Conservation (phyloP, 2,329 filamentous ascomycete genomes). For the Alternaria sp. region DNA sequence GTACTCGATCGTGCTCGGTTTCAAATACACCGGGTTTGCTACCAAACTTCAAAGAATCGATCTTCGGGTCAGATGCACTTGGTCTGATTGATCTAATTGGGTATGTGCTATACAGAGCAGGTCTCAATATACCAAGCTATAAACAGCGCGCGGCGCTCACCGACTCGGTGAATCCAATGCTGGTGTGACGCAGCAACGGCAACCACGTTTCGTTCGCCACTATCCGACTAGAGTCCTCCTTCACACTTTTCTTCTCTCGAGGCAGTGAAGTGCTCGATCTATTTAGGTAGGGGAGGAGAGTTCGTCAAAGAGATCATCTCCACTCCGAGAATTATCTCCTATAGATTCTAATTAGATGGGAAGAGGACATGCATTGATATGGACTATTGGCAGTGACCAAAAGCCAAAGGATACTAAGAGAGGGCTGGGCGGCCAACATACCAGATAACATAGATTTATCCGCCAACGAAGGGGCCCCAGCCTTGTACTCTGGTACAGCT, state of each 20-base stretch:
- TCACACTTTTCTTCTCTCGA: not conserved
- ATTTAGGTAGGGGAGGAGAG: not conserved
- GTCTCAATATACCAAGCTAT: not conserved
- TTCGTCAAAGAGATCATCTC: not conserved
- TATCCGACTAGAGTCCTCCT: not conserved
- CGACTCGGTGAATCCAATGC: not conserved
- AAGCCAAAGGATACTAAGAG: not conserved
- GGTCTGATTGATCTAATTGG: not conserved
- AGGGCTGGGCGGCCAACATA: not conserved
- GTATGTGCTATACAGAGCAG: not conserved
- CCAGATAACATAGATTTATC: not conserved
- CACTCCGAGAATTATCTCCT: not conserved
- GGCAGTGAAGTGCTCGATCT: not conserved
- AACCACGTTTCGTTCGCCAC: not conserved
- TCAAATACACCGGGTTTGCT: not conserved
- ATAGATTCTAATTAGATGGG: not conserved
- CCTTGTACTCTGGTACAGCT: not conserved
- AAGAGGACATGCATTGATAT: not conserved
- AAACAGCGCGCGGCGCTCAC: not conserved
- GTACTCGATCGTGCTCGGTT: not conserved
- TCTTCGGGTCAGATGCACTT: not conserved
- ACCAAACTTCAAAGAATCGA: not conserved
- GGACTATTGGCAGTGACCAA: not conserved
- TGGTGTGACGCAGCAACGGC: not conserved
- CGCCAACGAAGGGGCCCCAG: not conserved